phyloP scores from a whole-genome alignment of 345 rosid species.

The Excoecaria cochinchinensis region DNA sequence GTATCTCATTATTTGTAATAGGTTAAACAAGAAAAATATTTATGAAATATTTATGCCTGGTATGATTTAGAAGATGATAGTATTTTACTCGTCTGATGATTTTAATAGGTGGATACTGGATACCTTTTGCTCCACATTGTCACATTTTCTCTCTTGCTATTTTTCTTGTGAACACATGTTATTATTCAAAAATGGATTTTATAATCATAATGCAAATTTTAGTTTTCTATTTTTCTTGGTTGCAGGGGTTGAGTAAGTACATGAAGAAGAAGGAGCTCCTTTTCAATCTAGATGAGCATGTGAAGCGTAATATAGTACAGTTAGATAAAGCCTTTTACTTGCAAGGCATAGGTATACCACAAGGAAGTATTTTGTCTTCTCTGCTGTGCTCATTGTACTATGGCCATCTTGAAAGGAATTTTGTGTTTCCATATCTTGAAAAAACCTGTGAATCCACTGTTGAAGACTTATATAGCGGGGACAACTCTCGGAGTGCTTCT shows the following conservation, averaged over 20 bases:
- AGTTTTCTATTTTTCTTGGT: neutral
- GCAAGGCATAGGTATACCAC: constrained; percentile 70
- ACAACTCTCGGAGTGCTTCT: constrained; percentile 4
- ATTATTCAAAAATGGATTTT: neutral
- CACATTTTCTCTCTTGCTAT: neutral
- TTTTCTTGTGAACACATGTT: neutral
- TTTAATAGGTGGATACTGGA: neutral
- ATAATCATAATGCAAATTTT: neutral
- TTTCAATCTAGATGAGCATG: constrained; percentile 47
- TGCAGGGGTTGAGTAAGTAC: constrained; percentile 18
- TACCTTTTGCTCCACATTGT: neutral
- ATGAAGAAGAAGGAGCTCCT: constrained; percentile 37
- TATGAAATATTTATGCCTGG: too few species aligned
- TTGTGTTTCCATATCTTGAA: constrained; percentile 63
- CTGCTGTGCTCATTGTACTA: constrained; percentile 76
- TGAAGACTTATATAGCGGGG: constrained; percentile 24
- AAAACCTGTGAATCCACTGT: constrained; percentile 25
- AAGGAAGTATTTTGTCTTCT: constrained; percentile 76
- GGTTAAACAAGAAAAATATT: too few species aligned
- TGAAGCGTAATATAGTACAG: constrained; percentile 58
- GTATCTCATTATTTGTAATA: too few species aligned
- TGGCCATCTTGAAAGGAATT: constrained; percentile 70
- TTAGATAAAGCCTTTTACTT: constrained; percentile 54
- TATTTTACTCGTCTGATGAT: neutral
- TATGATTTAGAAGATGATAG: neutral